Evolutionary conservation across 768 basidiomycete species (phyloP).

Genomic region (Mycena galopus): DNA sequence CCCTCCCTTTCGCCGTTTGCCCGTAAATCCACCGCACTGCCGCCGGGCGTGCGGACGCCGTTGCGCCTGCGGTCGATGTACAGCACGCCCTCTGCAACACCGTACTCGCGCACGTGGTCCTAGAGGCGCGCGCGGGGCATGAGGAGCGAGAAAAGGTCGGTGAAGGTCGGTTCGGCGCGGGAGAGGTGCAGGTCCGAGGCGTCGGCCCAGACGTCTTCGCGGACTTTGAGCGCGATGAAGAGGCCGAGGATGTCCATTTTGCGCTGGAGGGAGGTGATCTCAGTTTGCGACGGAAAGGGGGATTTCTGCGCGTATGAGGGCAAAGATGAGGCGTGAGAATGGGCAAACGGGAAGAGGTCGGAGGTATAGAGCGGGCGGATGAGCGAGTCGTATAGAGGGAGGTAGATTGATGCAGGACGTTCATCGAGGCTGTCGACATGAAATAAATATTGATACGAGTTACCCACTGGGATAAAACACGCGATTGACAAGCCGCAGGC

Average conservation of each 20-base stretch:
- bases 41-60: no score
- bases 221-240: constrained; percentile 84
- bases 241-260: constrained; percentile 82
- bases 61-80: constrained; percentile 40
- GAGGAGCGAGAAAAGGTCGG: constrained; percentile 81
- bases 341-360: constrained; percentile 77
- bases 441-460: not conserved
- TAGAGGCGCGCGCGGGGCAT: constrained; percentile 83
- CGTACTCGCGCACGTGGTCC: constrained; percentile 71
- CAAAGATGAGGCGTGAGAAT: constrained; percentile 15
- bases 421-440: constrained; percentile 73
- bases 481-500: constrained; percentile 74
- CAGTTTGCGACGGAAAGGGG: no score
- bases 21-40: no score
- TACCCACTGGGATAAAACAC: constrained; percentile 73
- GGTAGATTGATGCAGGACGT: constrained; percentile 81
- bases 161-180: constrained; percentile 75
- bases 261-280: constrained; percentile 66
- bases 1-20: not conserved
- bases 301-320: no score
- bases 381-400: constrained; percentile 74
- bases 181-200: constrained; percentile 81
- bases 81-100: constrained; percentile 55
- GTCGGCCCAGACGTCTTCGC: constrained; percentile 82
- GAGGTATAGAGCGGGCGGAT: constrained; percentile 79